These are phyloP conservation scores for Pelagomonas calceolata DNA, from an alignment of 108 stramenopile species.

Conservation along the genomic window DNA sequence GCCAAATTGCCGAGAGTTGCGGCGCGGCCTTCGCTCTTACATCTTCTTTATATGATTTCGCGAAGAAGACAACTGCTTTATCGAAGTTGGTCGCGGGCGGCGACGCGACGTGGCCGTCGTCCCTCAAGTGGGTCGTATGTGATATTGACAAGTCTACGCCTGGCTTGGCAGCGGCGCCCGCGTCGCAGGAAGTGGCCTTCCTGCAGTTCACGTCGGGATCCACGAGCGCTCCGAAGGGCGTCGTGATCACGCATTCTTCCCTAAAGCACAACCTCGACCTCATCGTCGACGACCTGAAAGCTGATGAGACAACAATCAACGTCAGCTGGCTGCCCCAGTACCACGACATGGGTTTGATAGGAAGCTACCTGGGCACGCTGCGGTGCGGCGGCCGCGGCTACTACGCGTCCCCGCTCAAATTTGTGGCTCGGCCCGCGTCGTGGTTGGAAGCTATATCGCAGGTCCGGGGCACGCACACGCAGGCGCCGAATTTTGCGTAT, in stretches of 20 bases:
- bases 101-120: slow-evolving; percentile 20
- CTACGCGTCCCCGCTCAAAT: slow-evolving; percentile 89
- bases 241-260: slow-evolving; percentile 72
- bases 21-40: slow-evolving; percentile 77
- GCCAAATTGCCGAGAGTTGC: slow-evolving; percentile 56
- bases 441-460: slow-evolving; percentile 75
- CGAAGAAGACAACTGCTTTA: slow-evolving; percentile 52
- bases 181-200: slow-evolving; percentile 65
- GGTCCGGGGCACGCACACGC: slow-evolving; percentile 82
- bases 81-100: slow-evolving; percentile 5
- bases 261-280: slow-evolving; percentile 78
- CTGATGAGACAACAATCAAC: slow-evolving; percentile 62
- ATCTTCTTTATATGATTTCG: slow-evolving; percentile 59
- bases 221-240: slow-evolving; percentile 89
- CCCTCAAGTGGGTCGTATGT: slow-evolving; percentile 26
- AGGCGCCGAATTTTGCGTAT: slow-evolving; percentile 96
- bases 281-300: slow-evolving; percentile 57
- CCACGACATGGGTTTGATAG: slow-evolving; percentile 99
- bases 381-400: slow-evolving; percentile 91
- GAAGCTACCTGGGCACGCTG: slow-evolving; percentile 72
- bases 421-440: slow-evolving; percentile 78
- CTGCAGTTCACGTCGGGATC: slow-evolving; percentile 95
- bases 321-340: slow-evolving; percentile 99
- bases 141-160: slow-evolving; percentile 6
- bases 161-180: too few relatives aligned